Base-by-base conservation (phyloP, 2,329 filamentous ascomycete genomes). In the Cadophora malorum region DNA sequence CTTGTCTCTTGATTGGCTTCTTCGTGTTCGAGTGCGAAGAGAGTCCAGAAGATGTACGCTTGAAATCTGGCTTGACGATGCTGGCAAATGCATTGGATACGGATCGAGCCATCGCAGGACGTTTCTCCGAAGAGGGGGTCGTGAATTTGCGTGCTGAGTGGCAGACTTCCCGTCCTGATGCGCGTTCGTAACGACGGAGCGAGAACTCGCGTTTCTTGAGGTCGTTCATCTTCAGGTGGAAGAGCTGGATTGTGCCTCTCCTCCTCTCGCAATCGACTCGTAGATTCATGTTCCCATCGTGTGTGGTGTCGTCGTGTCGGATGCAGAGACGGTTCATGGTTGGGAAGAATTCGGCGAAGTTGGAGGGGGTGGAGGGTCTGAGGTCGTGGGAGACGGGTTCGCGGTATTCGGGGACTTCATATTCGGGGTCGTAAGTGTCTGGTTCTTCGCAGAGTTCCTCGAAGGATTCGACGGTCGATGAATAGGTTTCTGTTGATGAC, bases 241-340 rank as follows among this genome's bases (percentile, higher is more conserved):
- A 98, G 59, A 99, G 89, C 78, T 90, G 87, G 12, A 88, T 81
- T 5, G 89, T 92, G 74, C 91, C 87, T 73, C 88, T 88, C 71
- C 86, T 86, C 38, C 60, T 55, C 70, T 91, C 83, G 6, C 93
- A 95, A 78, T 97, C 94, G 67, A 98, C 85, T 38, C 94, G 90
- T 67, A 99, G 85, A 78, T 98, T 98, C 93, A 97, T 96, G 83
- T 97, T 97, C 45, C 95, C 95, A 78, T 99, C 95, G 4, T 90
- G 81, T 0, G 94, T 96, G 60, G 92, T 88, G 79, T 97, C 93
- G 78, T 98, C 96, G 78, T 98, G 95, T 33, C 91, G 89, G 76
- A 99, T 93, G 45, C 88, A 88, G 63, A 98, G 82, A 66, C 92
- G 88, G 78, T 93, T 89, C 73, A 90, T 86, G 9, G 94, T 96